Conservation (phyloP, 805 yeast species). For the Candida bentonensis region DNA sequence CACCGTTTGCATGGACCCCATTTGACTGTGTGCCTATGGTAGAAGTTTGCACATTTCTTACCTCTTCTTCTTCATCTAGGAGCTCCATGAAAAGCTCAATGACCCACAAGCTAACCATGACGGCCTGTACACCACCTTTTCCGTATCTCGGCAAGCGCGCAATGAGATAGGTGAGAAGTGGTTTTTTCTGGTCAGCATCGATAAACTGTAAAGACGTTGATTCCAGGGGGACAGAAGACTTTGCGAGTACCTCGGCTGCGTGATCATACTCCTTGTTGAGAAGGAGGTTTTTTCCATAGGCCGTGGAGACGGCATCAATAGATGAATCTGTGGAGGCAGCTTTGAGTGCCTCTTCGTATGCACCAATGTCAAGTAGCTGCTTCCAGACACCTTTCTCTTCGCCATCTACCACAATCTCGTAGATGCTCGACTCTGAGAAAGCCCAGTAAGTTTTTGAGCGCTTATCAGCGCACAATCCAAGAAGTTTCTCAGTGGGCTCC, state of each 20-base stretch:
- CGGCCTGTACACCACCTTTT: slow-evolving; percentile 28
- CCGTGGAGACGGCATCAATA: slow-evolving; percentile 35
- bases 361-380: slow-evolving; percentile 32
- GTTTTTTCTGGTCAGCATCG: slow-evolving; percentile 27
- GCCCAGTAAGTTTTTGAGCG: slow-evolving; percentile 59
- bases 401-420: slow-evolving; percentile 50
- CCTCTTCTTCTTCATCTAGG: slow-evolving; percentile 27
- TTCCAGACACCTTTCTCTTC: slow-evolving; percentile 72
- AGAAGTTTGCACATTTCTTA: not conserved
- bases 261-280: slow-evolving; percentile 15
- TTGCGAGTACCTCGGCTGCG: slow-evolving; percentile 46
- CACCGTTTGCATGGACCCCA: not conserved
- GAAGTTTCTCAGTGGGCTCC: slow-evolving; percentile 22
- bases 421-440: slow-evolving; percentile 43
- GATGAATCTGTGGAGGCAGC: slow-evolving; percentile 26
- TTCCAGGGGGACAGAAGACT: slow-evolving; percentile 55
- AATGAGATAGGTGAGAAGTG: slow-evolving; percentile 33
- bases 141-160: slow-evolving; percentile 24
- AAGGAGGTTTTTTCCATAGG: slow-evolving; percentile 40
- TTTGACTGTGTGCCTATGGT: not conserved
- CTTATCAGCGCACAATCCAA: slow-evolving; percentile 39
- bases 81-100: slow-evolving; percentile 41
- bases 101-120: slow-evolving; percentile 51
- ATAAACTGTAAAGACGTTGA: slow-evolving; percentile 45
- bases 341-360: slow-evolving; percentile 53